phyloP scores from a whole-genome alignment of 768 basidiomycete genomes.

The Sarcodon sp. region DNA sequence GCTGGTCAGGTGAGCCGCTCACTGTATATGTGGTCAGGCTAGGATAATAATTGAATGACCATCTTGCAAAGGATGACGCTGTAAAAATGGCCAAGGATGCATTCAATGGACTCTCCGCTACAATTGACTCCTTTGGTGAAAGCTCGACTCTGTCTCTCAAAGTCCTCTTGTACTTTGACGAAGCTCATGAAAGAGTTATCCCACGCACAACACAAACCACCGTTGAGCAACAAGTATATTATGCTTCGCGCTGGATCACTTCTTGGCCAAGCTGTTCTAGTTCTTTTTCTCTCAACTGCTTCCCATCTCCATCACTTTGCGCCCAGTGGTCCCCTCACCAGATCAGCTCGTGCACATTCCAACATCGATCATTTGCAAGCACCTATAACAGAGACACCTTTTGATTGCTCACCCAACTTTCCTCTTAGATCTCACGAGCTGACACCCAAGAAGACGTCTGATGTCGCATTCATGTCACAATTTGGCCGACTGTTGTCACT shows the following conservation, averaged over 20 bases:
- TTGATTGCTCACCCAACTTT: constrained; percentile 4
- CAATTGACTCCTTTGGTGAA: too few species aligned
- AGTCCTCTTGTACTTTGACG: constrained; percentile 6
- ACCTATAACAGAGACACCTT: constrained; percentile 8
- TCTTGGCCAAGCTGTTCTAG: neutral
- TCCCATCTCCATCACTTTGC: constrained; percentile 1
- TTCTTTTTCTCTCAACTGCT: constrained; percentile 6
- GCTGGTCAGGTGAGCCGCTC: too few species aligned
- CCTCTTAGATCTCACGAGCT: neutral
- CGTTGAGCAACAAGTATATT: too few species aligned
- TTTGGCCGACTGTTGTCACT: constrained; percentile 9
- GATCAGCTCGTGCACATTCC: neutral
- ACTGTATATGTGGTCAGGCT: too few species aligned
- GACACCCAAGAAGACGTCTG: neutral
- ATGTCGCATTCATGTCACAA: constrained; percentile 3
- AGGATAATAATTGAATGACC: too few species aligned
- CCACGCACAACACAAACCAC: too few species aligned
- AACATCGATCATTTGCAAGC: neutral
- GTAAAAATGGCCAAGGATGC: too few species aligned
- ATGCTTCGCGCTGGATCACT: neutral
- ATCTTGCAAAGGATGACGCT: too few species aligned
- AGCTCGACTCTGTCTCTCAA: too few species aligned
- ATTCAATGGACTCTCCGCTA: too few species aligned
- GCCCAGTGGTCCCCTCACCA: neutral
- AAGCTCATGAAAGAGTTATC: constrained; percentile 5